Conservation (phyloP, 1,284 basidiomycete species). For the Ustilago hordei region DNA sequence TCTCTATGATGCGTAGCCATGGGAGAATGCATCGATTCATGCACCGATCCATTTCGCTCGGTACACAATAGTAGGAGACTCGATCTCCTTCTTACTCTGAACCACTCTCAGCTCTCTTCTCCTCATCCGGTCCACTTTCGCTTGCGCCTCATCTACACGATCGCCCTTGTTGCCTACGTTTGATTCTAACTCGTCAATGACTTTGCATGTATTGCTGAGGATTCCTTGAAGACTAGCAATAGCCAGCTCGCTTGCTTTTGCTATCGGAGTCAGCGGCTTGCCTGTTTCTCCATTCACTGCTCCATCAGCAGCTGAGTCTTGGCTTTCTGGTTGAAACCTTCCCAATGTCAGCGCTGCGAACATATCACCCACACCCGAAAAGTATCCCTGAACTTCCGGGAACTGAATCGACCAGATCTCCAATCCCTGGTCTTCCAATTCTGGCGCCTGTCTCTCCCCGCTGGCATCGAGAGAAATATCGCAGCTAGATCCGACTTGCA, state of each 20-base stretch:
- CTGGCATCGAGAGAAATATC: slow-evolving; percentile 36
- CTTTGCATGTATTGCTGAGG: slow-evolving; percentile 70
- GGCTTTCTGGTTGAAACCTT: slow-evolving; percentile 74
- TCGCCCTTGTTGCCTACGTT: background rate
- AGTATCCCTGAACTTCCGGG: slow-evolving; percentile 88
- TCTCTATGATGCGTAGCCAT: too few species aligned
- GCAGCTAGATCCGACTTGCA: slow-evolving; percentile 69
- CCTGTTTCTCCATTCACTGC: slow-evolving; percentile 6
- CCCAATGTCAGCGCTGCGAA: slow-evolving; percentile 93
- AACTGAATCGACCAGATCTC: slow-evolving; percentile 77
- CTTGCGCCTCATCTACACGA: slow-evolving; percentile 42
- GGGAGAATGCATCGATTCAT: background rate
- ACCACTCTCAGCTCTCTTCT: slow-evolving; percentile 63
- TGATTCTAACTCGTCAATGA: slow-evolving; percentile 41
- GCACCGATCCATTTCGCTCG: slow-evolving; percentile 49
- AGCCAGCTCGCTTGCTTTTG: slow-evolving; percentile 73
- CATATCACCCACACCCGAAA: slow-evolving; percentile 94
- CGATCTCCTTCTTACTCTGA: slow-evolving; percentile 62
- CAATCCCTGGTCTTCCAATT: slow-evolving; percentile 7
- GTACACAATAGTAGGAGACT: slow-evolving; percentile 56
- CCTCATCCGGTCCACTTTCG: slow-evolving; percentile 60
- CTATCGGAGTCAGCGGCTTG: slow-evolving; percentile 74
- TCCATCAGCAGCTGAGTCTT: slow-evolving; percentile 3
- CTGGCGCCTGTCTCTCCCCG: slow-evolving; percentile 23
- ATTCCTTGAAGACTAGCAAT: slow-evolving; percentile 88